Base-by-base conservation (phyloP, 108 stramenopile genomes). In the Pseudonitzschia multiseries region DNA sequence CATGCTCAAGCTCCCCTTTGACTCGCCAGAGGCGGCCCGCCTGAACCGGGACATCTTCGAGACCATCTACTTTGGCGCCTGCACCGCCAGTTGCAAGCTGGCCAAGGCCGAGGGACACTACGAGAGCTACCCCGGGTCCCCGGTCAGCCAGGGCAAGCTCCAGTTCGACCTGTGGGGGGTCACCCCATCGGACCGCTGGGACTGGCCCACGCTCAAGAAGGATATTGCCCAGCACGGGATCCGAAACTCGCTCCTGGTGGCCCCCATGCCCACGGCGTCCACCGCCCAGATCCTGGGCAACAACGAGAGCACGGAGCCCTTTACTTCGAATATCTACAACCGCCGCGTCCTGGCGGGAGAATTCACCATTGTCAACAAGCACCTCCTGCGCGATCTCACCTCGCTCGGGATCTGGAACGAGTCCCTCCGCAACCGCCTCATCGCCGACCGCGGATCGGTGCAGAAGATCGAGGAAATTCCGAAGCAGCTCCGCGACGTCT, bases 191-290 rank as follows among this genome's bases (percentile, higher is more conserved):
- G 62, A 43, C 28, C 71, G 80, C 22, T 98, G 96, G 97, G 96
- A 99, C 84, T 99, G 99, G 99, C 83, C 80, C n/a, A 83, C 71
- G 52, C 82, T 99, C 42, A 95, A 93, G 73, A 79, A 79, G 33
- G 80, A 92, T 31, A 89, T 99, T 68, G 86, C 86, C 18, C 59
- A 95, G 74, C 82, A 96, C 70, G 99, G 99, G 53, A 80, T 98
- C 82, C 91, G 98, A 65, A 99, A 99, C 86, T 99, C 98, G 27
- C 93, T 99, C 61, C 86, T 99, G 33, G 84, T 99, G 27, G 98
- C 98, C 21, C 99, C 99, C 68, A 99, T 99, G 99, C 98, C 99
- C 63, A 99, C 99, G 29, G 99, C 99, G 21, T 97, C 97, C n/a
- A 99, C 99, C 33, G 97, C 99, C 20, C 98, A 99, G 84, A 99